Conservation (phyloP, 305 asterid species). For the Plantago rigida region DNA sequence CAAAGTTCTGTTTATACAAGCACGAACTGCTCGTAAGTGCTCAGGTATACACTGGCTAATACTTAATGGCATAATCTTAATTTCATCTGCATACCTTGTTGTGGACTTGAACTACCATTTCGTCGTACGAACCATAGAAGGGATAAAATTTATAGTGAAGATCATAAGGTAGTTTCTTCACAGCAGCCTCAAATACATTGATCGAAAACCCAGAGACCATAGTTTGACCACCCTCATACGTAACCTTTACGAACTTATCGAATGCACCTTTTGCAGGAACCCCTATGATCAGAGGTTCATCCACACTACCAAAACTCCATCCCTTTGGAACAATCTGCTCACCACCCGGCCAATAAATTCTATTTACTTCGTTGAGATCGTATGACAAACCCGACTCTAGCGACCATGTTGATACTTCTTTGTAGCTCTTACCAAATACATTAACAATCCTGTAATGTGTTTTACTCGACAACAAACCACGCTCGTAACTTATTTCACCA, state of each 20-base stretch:
- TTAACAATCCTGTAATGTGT: constrained; percentile 41
- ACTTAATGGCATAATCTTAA: background rate
- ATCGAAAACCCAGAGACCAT: constrained; percentile 44
- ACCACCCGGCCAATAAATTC: constrained; percentile 48
- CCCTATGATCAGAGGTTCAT: constrained; percentile 45
- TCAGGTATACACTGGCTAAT: background rate
- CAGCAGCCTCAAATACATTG: constrained; percentile 50
- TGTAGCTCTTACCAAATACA: constrained; percentile 55
- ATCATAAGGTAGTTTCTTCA: constrained; percentile 36
- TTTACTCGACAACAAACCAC: constrained; percentile 33
- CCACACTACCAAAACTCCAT: constrained; percentile 31
- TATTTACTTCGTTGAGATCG: background rate
- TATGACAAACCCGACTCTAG: constrained; percentile 32
- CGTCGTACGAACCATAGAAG: constrained; percentile 45
- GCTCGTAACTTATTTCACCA: constrained; percentile 47
- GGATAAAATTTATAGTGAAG: constrained; percentile 40
- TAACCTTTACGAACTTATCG: constrained; percentile 44
- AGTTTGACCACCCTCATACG: constrained; percentile 25
- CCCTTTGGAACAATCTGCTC: constrained; percentile 37
- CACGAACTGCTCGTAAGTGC: background rate
- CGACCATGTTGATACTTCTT: constrained; percentile 52
- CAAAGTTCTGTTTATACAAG: constrained; percentile 34
- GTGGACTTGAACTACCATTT: constrained; percentile 45
- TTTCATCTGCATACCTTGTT: constrained; percentile 39
- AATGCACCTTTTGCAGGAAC: constrained; percentile 53